Conservation (phyloP, 805 yeast genomes). For the Wickerhamomyces hampshirensis region DNA sequence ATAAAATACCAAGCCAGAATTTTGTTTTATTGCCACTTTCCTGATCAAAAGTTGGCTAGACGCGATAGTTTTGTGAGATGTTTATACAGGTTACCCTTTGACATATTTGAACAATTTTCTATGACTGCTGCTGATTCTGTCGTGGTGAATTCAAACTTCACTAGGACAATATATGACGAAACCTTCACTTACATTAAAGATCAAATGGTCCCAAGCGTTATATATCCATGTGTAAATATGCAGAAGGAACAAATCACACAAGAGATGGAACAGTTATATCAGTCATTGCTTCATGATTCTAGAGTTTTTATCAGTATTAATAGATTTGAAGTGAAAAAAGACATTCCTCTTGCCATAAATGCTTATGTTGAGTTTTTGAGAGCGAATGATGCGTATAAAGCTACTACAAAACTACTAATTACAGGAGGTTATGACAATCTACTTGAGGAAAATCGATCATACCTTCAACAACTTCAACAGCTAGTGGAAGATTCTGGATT, state of each 20-base stretch:
- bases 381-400: conserved; percentile 24
- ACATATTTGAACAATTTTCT: conserved; percentile 74
- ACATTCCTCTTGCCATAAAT: conserved; percentile 70
- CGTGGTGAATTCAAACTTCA: conserved; percentile 86
- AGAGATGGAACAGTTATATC: conserved; percentile 11
- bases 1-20: conserved; percentile 44
- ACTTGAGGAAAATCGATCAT: conserved; percentile 70
- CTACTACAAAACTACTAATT: conserved; percentile 48
- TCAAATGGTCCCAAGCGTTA: conserved; percentile 28
- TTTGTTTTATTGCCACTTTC: conserved; percentile 93
- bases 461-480: conserved; percentile 53
- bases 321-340: conserved; percentile 84
- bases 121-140: conserved; percentile 72
- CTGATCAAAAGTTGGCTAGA: conserved; percentile 75
- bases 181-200: conserved; percentile 47
- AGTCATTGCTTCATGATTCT: conserved; percentile 17
- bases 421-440: conserved; percentile 91
- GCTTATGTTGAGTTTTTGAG: conserved; percentile 49
- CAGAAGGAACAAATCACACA: conserved; percentile 26
- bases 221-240: conserved; percentile 63
- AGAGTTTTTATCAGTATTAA: conserved; percentile 68
- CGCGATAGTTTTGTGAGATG: conserved; percentile 51
- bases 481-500: conserved; percentile 44
- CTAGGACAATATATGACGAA: conserved; percentile 59
- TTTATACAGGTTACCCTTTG: conserved; percentile 78